Percentiles rank a stretch among this genome's conserved stretches.
Conservation (phyloP, 108 stramenopile genomes). For the Fragilariopsis cylindrus region DNA sequence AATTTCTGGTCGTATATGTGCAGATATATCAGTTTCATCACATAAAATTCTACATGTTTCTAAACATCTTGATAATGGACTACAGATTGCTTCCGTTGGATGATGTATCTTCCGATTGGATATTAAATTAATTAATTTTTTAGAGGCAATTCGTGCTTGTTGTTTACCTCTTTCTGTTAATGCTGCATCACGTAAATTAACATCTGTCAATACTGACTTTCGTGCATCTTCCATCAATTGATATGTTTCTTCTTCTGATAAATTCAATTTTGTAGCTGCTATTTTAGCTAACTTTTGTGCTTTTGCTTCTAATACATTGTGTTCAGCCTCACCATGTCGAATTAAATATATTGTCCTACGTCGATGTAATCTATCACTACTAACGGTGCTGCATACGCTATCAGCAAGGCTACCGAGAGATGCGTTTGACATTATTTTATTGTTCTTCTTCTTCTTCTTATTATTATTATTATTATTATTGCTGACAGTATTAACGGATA, state of each 20-base stretch:
- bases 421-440: neutral
- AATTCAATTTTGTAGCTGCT: slow-evolving; percentile 14
- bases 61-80: slow-evolving; percentile 54
- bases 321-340: slow-evolving; percentile 73
- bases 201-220: slow-evolving; percentile 38
- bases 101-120: slow-evolving; percentile 26
- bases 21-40: slow-evolving; percentile 36
- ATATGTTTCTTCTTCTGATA: slow-evolving; percentile 22
- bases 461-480: neutral
- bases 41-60: slow-evolving; percentile 44
- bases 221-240: slow-evolving; percentile 47
- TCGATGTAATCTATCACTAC: neutral
- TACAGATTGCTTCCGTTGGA: slow-evolving; percentile 56
- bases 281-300: slow-evolving; percentile 30
- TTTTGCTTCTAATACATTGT: slow-evolving; percentile 54
- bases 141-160: slow-evolving; percentile 36
- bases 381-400: neutral
- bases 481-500: neutral
- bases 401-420: neutral
- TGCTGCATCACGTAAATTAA: slow-evolving; percentile 49
- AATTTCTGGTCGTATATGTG: slow-evolving; percentile 52
- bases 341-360: slow-evolving; percentile 59
- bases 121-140: slow-evolving; percentile 32
- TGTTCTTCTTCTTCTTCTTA: neutral
- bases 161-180: slow-evolving; percentile 46